Evolutionary conservation across 202 grass and related monocot species (phyloP).

Genomic region (Panicum hallii): DNA sequence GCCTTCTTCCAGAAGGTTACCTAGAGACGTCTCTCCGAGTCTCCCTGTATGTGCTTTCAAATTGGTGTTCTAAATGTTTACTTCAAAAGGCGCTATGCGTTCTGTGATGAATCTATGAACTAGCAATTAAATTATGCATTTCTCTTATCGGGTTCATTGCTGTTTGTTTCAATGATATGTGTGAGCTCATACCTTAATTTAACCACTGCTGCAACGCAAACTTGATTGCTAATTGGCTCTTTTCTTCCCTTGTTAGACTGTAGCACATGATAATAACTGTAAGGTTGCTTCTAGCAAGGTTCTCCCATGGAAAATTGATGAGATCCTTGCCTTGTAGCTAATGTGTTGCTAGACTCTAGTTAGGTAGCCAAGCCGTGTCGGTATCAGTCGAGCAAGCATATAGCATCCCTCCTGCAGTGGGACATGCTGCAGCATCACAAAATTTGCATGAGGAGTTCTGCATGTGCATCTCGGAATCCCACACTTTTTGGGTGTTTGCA

Average conservation of each 20-base stretch:
- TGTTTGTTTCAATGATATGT: conserved; percentile 9
- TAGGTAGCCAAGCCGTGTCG: conserved; percentile 29
- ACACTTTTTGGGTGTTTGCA: conserved; percentile 46
- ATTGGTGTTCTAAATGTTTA: conserved; percentile 19
- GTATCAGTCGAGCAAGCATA: conserved; percentile 14
- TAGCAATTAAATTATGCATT: conserved; percentile 16
- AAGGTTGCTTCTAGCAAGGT: neutral
- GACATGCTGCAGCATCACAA: conserved; percentile 45
- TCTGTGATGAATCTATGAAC: conserved; percentile 44
- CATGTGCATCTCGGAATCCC: conserved; percentile 21
- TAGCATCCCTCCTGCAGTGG: conserved; percentile 14
- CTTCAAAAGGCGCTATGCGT: neutral
- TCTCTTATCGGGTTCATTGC: neutral
- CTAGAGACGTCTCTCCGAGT: conserved; percentile 10
- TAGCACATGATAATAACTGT: neutral
- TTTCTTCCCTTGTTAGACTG: neutral
- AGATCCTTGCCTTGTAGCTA: neutral
- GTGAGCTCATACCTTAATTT: conserved; percentile 3
- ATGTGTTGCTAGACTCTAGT: conserved; percentile 1
- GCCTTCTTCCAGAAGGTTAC: conserved; percentile 79
- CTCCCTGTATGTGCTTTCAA: neutral
- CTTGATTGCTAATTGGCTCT: neutral
- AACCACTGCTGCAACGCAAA: neutral
- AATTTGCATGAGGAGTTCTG: conserved; percentile 42
- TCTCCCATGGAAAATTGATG: conserved; percentile 8